phyloP scores from a whole-genome alignment of 306 rosid species.

The Morella rubra region DNA sequence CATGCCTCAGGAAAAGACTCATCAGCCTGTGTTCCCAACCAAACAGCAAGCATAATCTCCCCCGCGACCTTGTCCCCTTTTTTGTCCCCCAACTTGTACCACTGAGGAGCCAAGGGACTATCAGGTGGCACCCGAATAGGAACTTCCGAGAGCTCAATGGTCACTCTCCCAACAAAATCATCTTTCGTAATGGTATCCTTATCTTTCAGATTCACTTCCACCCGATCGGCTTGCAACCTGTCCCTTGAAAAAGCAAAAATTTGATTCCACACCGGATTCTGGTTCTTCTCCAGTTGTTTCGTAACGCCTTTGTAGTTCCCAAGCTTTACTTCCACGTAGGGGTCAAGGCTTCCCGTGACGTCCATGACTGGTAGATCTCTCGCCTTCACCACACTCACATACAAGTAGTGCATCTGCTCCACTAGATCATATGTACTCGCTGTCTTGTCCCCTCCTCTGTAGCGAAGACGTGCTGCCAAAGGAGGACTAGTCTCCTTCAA shows the following conservation, averaged over 20 bases:
- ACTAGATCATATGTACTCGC: conserved; percentile 86
- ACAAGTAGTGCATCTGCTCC: conserved; percentile 86
- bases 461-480: conserved; percentile 64
- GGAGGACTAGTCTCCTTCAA: conserved; percentile 86
- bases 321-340: conserved; percentile 87
- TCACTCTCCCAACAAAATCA: conserved; percentile 77
- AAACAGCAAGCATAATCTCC: conserved; percentile 92
- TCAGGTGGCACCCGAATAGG: conserved; percentile 83
- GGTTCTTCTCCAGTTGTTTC: conserved; percentile 80
- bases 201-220: conserved; percentile 81
- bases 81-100: conserved; percentile 80
- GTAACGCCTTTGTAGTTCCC: conserved; percentile 88
- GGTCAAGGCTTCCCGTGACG: conserved; percentile 85
- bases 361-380: conserved; percentile 90
- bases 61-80: conserved; percentile 57
- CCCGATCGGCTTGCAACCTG: conserved; percentile 62
- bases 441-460: conserved; percentile 63
- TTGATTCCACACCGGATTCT: conserved; percentile 84
- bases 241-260: conserved; percentile 85
- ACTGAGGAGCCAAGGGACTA: conserved; percentile 96
- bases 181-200: conserved; percentile 73
- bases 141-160: conserved; percentile 62
- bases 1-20: conserved; percentile 94
- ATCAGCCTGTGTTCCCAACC: conserved; percentile 98
- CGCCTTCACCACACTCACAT: conserved; percentile 88